Evolutionary conservation across 192 early-diverging fungal genomes (phyloP), one percentile per base, ranked within the genome.

Genomic region (Endogone sp.): DNA sequence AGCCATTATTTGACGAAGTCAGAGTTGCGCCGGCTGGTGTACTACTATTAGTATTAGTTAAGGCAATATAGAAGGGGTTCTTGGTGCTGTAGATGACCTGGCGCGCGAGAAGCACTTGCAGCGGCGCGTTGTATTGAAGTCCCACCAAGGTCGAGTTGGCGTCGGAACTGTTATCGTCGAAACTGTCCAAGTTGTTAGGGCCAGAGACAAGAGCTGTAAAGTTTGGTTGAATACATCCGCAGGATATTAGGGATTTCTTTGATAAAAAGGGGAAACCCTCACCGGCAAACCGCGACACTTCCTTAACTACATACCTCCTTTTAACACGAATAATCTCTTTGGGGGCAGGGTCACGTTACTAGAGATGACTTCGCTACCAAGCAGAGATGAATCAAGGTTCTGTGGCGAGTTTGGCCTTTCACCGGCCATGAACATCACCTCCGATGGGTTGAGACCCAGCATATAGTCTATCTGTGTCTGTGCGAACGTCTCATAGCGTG

Each of bases 341-440:
- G 64, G 56, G 26, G 85, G 85, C 3, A 69, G 64, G 2, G 23
- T 31, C 27, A 74, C 60, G 10, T 82, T 75, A 23, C 81, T 80
- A 21, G 27, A 55, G 3, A 73, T 77, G 44, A 76, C 66, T 3
- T 60, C 73, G n/a, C 85, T 83, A n/a, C 86, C 85, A 8, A 82
- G 77, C 1, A 73, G 66, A 24, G 84, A 80, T 64, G 85, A 82
- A 67, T 86, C 84, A 31, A 82, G 82, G 31, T 87, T 85, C n/a
- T 66, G 16, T 8, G 84, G 86, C n/a, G 85, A 84, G 59, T 88
- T 88, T 63, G 0, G 69, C 63, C 84, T 79, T 8, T 85, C 74
- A 56, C 86, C 86, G 37, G 81, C 75, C 28, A 86, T 70, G 75
- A 85, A 86, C 1, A 85, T 80, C 9, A 81, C 81, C 32, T 63